Percentiles rank a stretch among this genome's conserved stretches.
Conservation (phyloP, 805 yeast species). For the Sugiyamaella boreocaroliniensis region DNA sequence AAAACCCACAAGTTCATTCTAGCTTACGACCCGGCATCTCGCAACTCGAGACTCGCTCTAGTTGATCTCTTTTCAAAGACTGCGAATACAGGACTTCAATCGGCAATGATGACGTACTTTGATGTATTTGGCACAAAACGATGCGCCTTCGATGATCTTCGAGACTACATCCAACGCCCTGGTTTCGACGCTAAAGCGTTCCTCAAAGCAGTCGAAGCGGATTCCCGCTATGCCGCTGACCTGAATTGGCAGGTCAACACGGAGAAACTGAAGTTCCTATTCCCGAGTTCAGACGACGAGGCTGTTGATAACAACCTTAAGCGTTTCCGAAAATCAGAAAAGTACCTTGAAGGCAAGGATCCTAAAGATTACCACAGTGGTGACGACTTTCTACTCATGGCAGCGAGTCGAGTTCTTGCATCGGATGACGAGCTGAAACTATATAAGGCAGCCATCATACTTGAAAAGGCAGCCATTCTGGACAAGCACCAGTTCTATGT, state of each 20-base stretch:
- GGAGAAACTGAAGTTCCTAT: slow-evolving; percentile 43
- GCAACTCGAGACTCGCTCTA: slow-evolving; percentile 52
- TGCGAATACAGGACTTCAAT: slow-evolving; percentile 2
- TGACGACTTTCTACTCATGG: slow-evolving; percentile 56
- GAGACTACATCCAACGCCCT: slow-evolving; percentile 25
- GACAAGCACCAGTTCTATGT: slow-evolving; percentile 73
- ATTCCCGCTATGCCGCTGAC: slow-evolving; percentile 14
- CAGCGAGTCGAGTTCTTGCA: slow-evolving; percentile 37
- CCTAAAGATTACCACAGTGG: slow-evolving; percentile 67
- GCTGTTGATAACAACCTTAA: slow-evolving; percentile 31
- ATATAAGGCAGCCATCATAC: slow-evolving; percentile 41
- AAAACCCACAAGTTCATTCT: slow-evolving; percentile 31
- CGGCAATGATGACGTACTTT: slow-evolving; percentile 37
- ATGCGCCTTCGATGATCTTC: slow-evolving; percentile 60
- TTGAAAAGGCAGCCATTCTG: slow-evolving; percentile 48
- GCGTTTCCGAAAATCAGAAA: slow-evolving; percentile 37
- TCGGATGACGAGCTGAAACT: slow-evolving; percentile 24
- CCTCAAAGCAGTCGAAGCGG: slow-evolving; percentile 18
- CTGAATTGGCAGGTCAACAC: slow-evolving; percentile 34
- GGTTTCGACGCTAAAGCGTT: slow-evolving; percentile 21
- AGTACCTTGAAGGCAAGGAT: slow-evolving; percentile 35
- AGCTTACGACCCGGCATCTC: slow-evolving; percentile 31
- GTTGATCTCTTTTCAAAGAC: slow-evolving; percentile 38
- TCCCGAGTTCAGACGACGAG: slow-evolving; percentile 12
- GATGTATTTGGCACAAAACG: slow-evolving; percentile 45